Evolutionary conservation across 306 rosid genomes (phyloP), one percentile per base, ranked within the genome.

Genomic region (Quercus engelmannii): DNA sequence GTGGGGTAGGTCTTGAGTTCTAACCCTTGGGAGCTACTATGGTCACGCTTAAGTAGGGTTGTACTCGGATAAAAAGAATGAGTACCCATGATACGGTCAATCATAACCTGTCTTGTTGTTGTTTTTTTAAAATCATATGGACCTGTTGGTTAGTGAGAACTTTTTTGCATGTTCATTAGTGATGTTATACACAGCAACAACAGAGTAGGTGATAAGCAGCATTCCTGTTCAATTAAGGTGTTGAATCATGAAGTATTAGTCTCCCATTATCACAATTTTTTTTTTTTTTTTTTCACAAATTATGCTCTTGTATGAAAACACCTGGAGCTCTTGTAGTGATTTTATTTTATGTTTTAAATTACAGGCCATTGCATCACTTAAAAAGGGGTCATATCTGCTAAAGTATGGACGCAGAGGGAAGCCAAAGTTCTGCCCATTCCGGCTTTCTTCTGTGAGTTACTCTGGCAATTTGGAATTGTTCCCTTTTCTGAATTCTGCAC

Each of bases 361-460:
- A 19, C 79, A 95, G 99, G 98, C 95, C 77, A 85, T 95, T 75
- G 83, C 91, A 81, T 81, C 92, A 63, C 98, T 95, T 83, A 95
- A 95, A 88, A 95, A 95, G 85, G 99, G 99, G 28, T 92, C 99
- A 18, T 80, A 87, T 85, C 90, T 95, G 71, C 85, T 95, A 68
- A 95, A 95, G 89, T 92, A 95, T 15, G 98, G 99, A 31, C 90
- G 97, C 76, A 87, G 97, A 85, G 99, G 99, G 83, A 95, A 86
- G 92, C 99, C 99, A 21, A 91, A 95, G 87, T 95, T 95, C 87
- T 95, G 97, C 85, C 97, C 97, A 1, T 92, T 95, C 84, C 87
- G 91, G 89, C 95, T 95, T 86, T 92, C 99, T 82, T 86, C 86
- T 86, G 99, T 94, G 84, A 87, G 97, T 84, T 85, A 20, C 55